Evolutionary conservation across 1,139 yeast genomes (phyloP), one percentile per base, ranked within the genome.

Genomic region (Meyerozyma sp.): DNA sequence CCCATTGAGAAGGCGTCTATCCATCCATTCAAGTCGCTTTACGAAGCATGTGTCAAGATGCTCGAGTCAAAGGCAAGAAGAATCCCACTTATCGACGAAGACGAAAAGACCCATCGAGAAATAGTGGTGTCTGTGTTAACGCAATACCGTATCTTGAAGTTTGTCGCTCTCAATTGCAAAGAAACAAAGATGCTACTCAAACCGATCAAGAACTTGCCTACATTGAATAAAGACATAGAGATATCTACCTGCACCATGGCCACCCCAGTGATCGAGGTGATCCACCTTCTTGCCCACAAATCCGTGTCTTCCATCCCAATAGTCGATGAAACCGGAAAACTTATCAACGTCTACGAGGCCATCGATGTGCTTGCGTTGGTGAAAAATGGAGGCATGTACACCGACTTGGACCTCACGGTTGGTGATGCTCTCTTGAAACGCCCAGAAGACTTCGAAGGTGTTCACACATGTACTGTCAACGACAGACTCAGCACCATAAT

Each of bases 361-460:
- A 95, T 90, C 36, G 99, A 94, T 63, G 95, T 93, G 6, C 74
- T 94, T 54, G 89, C 96, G 0, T 72, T 94, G 55, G 91, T 93
- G 46, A 93, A 91, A 63, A 21, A 21, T 5, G 96, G 97, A 36
- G 98, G 98, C 2, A 84, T 89, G 59, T 90, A 91, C 59, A 88
- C 91, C 35, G 98, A 93, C 63, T 71, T 93, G 51, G 87, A 91
- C 39, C 71, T 94, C 52, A 85, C 94, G 46, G 97, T 94, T 8
- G 99, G 98, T 3, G 98, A 93, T 62, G 98, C 98, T 0, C 73
- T 94, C 45, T 81, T 93, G 80, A 80, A 96, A 62, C 79, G 98
- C 59, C 84, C 96, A 8, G 97, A 91, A 55, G 98, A 93, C 61
- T 94, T 93, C 58, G 98, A 93, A 63, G 98, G 99, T 46, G 98